Conservation (phyloP, 495 filamentous ascomycete species). For the Penicillium pulvis region DNA sequence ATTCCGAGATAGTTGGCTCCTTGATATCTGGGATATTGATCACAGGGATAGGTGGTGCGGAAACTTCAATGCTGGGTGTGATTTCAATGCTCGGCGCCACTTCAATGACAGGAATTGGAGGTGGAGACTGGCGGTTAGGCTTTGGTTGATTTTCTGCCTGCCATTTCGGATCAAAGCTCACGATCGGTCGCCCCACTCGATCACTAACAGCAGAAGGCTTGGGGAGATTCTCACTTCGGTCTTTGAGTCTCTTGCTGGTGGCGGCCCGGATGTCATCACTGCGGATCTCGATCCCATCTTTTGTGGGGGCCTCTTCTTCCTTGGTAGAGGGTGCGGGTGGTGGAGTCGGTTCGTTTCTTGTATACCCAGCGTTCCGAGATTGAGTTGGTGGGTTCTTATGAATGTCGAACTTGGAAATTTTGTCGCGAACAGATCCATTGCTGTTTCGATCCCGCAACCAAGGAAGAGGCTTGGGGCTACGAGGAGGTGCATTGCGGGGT, state of each 20-base stretch:
- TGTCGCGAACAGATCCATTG: conserved; percentile 50
- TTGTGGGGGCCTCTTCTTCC: conserved; percentile 45
- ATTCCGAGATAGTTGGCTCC: conserved; percentile 44
- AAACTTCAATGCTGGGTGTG: conserved; percentile 41
- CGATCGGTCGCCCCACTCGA: conserved; percentile 81
- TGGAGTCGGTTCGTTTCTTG: conserved; percentile 55
- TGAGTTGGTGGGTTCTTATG: conserved; percentile 77
- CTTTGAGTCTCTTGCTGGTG: conserved; percentile 85
- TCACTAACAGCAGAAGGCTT: conserved; percentile 86
- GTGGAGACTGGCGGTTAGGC: conserved; percentile 30
- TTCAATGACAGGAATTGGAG: conserved; percentile 45
- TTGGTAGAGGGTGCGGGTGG: conserved; percentile 26
- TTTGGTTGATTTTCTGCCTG: conserved; percentile 54
- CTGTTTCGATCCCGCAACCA: conserved; percentile 33
- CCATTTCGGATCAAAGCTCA: conserved; percentile 88
- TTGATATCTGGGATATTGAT: conserved; percentile 62
- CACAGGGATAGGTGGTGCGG: conserved; percentile 54
- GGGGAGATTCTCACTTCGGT: conserved; percentile 82
- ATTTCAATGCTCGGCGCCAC: conserved; percentile 32
- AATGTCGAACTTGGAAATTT: conserved; percentile 68
- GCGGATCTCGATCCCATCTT: conserved; percentile 78
- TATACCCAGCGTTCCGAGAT: conserved; percentile 73
- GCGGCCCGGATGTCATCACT: conserved; percentile 83
- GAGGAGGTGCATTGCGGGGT: conserved; percentile 59
- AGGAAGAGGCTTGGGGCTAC: conserved; percentile 47